Evolutionary conservation across 768 basidiomycete genomes (phyloP), one percentile per base, ranked within the genome.

Genomic region (Fomitopsis pulvina): DNA sequence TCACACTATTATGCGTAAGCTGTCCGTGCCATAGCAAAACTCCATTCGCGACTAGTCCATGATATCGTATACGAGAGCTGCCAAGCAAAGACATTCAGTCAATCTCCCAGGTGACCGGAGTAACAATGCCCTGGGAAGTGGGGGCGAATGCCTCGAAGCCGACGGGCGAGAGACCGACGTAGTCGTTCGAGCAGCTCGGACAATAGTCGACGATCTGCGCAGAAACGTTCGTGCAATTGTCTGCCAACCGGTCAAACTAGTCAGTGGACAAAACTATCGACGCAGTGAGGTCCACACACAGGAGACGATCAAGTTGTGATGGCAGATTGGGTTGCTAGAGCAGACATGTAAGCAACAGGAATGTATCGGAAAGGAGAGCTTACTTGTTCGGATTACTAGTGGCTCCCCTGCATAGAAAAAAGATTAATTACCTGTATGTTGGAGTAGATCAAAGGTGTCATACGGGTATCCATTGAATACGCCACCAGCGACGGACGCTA

Each of bases 391-490:
- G 52, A 42, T 60, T 52, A 16, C 32, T 2, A 1, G 48, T 55
- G 2, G 51, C 54, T 37, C 58, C 57, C 12, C 58, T 60, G 45
- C 37, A 8, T 12, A 20, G 2, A 18, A 26, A 20, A 25, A 22
- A 20, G 37, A 28, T 29, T 21, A 25, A 20, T 8, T 32, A 22
- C 7, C 30, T 14, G 38, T 26, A 21, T 43, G 3, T 37, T 12
- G n/a, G 14, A 5, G 14, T 14, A 14, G n/a, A 29, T 25, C 11
- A 28, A 10, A 5, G 2, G 34, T 14, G 14, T 54, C 68, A 47
- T 52, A 71, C 70, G 68, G 69, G 51, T 58, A 71, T 10, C 48
- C 48, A 40, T 63, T 62, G 59, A 70, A 74, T 27, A 70, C 54
- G 2, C 39, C 25, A 7, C 30, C 41, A 1, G 71, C 68, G 18